phyloP scores from a whole-genome alignment of 2,329 filamentous ascomycete species.

The Pseudogymnoascus sp. region DNA sequence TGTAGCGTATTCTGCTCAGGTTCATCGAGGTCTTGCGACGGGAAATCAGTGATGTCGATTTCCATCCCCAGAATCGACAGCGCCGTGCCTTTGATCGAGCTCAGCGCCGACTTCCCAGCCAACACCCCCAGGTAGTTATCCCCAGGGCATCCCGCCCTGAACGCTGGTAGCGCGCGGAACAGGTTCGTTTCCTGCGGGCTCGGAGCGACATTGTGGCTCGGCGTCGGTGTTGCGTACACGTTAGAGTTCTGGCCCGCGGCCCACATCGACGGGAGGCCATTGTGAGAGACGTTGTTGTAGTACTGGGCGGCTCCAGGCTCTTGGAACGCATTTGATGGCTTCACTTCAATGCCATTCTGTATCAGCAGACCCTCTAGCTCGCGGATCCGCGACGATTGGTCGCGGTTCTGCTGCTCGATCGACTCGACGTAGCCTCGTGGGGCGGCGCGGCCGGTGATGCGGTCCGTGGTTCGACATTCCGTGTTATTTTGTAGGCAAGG shows the following conservation, averaged over 20 bases:
- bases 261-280: constrained; percentile 17
- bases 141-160: constrained; percentile 34
- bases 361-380: constrained; percentile 61
- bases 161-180: constrained; percentile 21
- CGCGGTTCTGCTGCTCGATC: constrained; percentile 64
- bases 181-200: constrained; percentile 20
- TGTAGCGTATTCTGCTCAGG: constrained; percentile 36
- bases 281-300: constrained; percentile 14
- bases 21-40: constrained; percentile 60
- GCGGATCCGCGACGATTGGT: constrained; percentile 58
- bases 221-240: constrained; percentile 9
- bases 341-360: constrained; percentile 53
- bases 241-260: constrained; percentile 13
- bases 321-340: constrained; percentile 34
- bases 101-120: constrained; percentile 55
- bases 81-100: constrained; percentile 67
- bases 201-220: not conserved
- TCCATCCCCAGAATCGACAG: constrained; percentile 74
- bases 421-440: constrained; percentile 71
- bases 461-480: constrained; percentile 75
- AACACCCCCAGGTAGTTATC: constrained; percentile 60
- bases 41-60: constrained; percentile 69
- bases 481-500: constrained; percentile 70
- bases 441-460: constrained; percentile 75
- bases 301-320: constrained; percentile 17